Conservation (phyloP, 2,329 filamentous ascomycete genomes). For the Colletotrichum spaethianum region DNA sequence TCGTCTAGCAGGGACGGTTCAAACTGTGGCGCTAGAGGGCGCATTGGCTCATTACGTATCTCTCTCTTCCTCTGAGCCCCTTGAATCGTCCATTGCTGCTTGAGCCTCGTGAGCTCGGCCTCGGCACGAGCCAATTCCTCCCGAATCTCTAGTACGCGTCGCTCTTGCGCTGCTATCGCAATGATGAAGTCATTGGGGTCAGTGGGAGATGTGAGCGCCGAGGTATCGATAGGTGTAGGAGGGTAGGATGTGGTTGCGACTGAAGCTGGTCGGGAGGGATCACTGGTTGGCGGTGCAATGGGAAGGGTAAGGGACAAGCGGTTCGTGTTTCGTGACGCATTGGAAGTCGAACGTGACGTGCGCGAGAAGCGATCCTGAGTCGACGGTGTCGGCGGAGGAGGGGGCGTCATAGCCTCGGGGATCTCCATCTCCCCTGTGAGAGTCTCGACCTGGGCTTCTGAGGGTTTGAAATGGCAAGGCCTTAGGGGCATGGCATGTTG, state of each 20-base stretch:
- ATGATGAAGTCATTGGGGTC: constrained; percentile 83
- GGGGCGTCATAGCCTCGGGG: constrained; percentile 49
- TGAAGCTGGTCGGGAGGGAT: constrained; percentile 67
- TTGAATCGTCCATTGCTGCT: constrained; percentile 85
- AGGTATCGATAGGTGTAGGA: constrained; percentile 64
- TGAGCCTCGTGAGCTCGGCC: constrained; percentile 80
- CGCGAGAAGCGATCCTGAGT: constrained; percentile 60
- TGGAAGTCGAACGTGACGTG: constrained; percentile 67
- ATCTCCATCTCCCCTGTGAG: constrained; percentile 29
- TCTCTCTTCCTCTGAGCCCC: constrained; percentile 85
- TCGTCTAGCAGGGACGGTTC: constrained; percentile 54
- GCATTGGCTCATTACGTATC: constrained; percentile 71
- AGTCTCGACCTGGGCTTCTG: constrained; percentile 32
- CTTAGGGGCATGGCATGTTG: constrained; percentile 27
- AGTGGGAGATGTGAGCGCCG: constrained; percentile 59
- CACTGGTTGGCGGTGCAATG: constrained; percentile 68
- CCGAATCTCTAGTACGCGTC: constrained; percentile 88
- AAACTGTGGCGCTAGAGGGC: constrained; percentile 41
- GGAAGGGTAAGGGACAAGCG: constrained; percentile 73
- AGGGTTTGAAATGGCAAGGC: constrained; percentile 23
- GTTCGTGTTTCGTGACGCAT: constrained; percentile 68
- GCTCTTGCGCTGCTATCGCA: constrained; percentile 91
- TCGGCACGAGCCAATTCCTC: constrained; percentile 93
- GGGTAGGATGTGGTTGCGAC: constrained; percentile 63
- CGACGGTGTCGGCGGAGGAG: constrained; percentile 53